Evolutionary conservation across 2,329 filamentous ascomycete species (phyloP), one percentile per base, ranked within the genome.

Genomic region (Tolypocladium cylindrosporum): DNA sequence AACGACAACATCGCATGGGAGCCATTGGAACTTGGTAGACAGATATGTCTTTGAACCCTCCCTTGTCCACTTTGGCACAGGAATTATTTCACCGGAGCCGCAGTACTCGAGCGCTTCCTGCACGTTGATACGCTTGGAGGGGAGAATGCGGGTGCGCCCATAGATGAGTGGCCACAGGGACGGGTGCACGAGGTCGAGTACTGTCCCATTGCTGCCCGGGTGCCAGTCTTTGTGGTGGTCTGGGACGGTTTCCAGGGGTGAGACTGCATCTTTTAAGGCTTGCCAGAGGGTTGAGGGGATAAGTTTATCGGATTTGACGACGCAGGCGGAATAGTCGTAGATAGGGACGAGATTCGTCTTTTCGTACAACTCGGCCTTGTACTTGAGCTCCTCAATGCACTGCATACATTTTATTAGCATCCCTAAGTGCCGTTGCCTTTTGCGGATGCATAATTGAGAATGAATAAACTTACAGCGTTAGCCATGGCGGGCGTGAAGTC

Each of bases 141-240:
- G 52, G 1, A 72, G 50, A 14, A 72, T 63, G 2, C 73, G 72
- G 2, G 75, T 76, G 16, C 69, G 68, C 0, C 80, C 81, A 62
- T 82, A 84, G 1, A 82, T 66, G 0, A 88, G 67, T 0, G 85
- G 84, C 61, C 78, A 88, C 8, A 88, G 72, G 0, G 83, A 88
- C 1, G 85, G 84, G 61, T 88, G 79, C 6, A 88, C 77, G 1
- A 88, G 71, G 64, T 89, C 80, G 0, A 85, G 76, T 1, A 89
- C 83, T 59, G 77, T 78, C 0, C 72, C 68, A 39, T 83, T 71
- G 0, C 80, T 83, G 2, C 77, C 73, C 0, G 85, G 85, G 67
- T 88, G 82, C 77, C 80, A 89, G 67, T 87, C 85, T 61, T 80
- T 78, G 41, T 73, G 55, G 0, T 71, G 56, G 9, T 79, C 77